These are phyloP conservation scores for Fusarium duplospermum DNA, from an alignment of 2,329 filamentous ascomycete species.

Conservation along the genomic window DNA sequence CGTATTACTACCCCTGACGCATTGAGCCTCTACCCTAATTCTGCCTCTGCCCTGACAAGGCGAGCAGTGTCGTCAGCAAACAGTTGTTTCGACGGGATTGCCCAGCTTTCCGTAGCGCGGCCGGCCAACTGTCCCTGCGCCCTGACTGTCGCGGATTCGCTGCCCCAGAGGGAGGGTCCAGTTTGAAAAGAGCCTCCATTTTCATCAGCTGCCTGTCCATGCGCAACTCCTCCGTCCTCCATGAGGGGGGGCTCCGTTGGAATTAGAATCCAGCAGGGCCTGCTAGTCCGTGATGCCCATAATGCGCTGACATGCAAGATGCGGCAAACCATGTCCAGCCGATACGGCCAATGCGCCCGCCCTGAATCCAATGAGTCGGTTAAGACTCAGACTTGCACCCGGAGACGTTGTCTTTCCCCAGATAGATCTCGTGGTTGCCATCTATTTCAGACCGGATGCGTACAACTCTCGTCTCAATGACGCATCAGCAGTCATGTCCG, in stretches of 20 bases:
- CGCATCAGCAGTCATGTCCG: not conserved
- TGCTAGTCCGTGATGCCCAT: constrained; percentile 19
- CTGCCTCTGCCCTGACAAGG: constrained; percentile 21
- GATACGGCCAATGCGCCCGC: constrained; percentile 36
- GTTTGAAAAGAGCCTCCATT: constrained; percentile 18
- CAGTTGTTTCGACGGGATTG: constrained; percentile 14
- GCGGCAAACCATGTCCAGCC: constrained; percentile 30
- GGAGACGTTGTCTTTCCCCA: constrained; percentile 3
- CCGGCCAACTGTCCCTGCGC: constrained; percentile 19
- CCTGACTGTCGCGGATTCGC: constrained; percentile 15
- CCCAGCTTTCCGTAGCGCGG: constrained; percentile 21
- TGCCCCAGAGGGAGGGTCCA: constrained; percentile 6
- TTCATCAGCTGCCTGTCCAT: constrained; percentile 19
- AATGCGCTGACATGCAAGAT: constrained; percentile 30
- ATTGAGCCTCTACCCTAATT: not conserved
- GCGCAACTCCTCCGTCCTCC: constrained; percentile 12
- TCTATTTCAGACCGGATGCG: not conserved
- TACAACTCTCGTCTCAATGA: not conserved
- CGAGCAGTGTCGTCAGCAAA: constrained; percentile 4
- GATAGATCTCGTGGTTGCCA: not conserved
- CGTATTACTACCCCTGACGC: constrained; percentile 14
- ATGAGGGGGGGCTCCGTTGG: constrained; percentile 6
- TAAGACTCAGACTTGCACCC: constrained; percentile 18
- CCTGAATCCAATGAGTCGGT: constrained; percentile 38
- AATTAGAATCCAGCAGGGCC: constrained; percentile 7